Evolutionary conservation across 768 basidiomycete species (phyloP), one percentile per base, ranked within the genome.

Genomic region (Antrodiella citrinella): DNA sequence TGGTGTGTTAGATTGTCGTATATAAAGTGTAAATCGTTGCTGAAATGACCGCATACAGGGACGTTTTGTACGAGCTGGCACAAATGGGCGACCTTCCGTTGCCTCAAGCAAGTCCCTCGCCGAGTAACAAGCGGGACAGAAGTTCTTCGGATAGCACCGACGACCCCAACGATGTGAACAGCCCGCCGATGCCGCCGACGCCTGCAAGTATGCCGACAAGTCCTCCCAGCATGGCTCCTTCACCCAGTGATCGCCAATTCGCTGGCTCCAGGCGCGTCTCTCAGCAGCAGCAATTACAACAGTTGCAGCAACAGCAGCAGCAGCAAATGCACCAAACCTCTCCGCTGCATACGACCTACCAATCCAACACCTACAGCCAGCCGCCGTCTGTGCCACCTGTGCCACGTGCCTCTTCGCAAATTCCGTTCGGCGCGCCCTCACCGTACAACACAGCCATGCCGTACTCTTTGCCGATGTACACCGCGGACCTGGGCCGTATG

Each of bases 61-160:
- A 86, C 57, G 76, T 88, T 39, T 65, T 87, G 18, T 86, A 79
- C 54, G 84, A 88, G 55, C 69, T 88, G 1, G 82, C 85, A 3
- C 81, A 75, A 0, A 83, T 81, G 3, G 84, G 85, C 2, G 82
- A 86, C 20, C 70, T 87, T 0, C 85, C 84, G 0, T 69, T 86
- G 4, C 85, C 85, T 1, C 72, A 75, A 45, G 59, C 72, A 0
- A 79, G 75, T 47, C 78, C 81, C 3, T 59, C 65, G 0, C 67
- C 73, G 3, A 72, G 64, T 13, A 72, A 76, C 54, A 87, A 88
- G 52, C 81, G 86, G 15, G 82, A 81, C 44, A 70, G 84, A 35
- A 80, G 78, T 49, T 67, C 76, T 1, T 81, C 83, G 48, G 75
- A 71, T 53, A 72, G 9, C 26, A 30, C 1, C 45, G 3, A 10